Evolutionary conservation across 306 rosid genomes (phyloP).

Genomic region (Elaeagnus macrophylla): DNA sequence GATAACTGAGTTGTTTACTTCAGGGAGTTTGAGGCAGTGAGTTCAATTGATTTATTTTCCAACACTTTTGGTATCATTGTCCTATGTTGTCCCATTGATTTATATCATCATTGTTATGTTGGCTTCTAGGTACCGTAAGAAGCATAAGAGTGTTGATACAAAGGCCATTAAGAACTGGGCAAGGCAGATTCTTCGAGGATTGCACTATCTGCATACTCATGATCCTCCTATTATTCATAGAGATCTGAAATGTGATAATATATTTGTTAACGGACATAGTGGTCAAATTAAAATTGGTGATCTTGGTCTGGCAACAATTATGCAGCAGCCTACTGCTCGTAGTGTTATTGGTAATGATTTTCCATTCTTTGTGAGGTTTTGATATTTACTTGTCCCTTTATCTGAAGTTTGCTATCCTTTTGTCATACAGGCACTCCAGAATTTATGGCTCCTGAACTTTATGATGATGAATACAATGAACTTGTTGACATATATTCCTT

Average conservation of each 20-base stretch:
- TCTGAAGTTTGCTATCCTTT: not conserved
- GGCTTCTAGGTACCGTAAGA: slow-evolving; percentile 51
- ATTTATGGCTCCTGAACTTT: slow-evolving; percentile 98
- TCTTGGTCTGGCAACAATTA: slow-evolving; percentile 79
- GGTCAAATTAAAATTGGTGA: slow-evolving; percentile 90
- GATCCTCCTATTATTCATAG: slow-evolving; percentile 78
- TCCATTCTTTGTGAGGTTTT: not conserved
- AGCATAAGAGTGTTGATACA: slow-evolving; percentile 58
- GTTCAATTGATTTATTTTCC: slow-evolving; percentile 10
- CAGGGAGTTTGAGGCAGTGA: slow-evolving; percentile 89
- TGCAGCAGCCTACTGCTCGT: slow-evolving; percentile 83
- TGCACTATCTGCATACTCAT: slow-evolving; percentile 68
- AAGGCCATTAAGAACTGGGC: slow-evolving; percentile 97
- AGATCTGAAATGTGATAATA: slow-evolving; percentile 87
- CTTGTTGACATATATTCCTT: slow-evolving; percentile 88
- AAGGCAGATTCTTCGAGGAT: slow-evolving; percentile 77
- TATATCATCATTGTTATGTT: slow-evolving; percentile 7
- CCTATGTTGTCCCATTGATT: not conserved
- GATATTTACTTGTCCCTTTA: slow-evolving; percentile 3
- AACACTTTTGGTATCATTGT: not conserved
- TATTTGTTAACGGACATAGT: slow-evolving; percentile 74
- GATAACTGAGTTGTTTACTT: slow-evolving; percentile 82
- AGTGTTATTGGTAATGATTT: slow-evolving; percentile 64
- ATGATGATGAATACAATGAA: slow-evolving; percentile 84
- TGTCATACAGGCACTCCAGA: slow-evolving; percentile 69